phyloP scores from a whole-genome alignment of 345 rosid species.

The Pugionium dolabratum region DNA sequence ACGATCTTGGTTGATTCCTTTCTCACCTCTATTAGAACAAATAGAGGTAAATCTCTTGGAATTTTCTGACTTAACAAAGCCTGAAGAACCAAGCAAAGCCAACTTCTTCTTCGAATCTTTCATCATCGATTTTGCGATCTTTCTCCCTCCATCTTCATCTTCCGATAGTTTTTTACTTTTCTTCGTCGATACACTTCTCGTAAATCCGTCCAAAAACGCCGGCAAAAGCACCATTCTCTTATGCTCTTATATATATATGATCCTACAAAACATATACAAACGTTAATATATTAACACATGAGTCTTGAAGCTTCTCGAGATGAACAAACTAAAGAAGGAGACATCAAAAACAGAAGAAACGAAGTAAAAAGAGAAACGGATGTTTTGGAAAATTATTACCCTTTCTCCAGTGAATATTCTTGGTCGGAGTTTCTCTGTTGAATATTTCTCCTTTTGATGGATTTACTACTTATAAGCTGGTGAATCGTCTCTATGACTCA shows the following conservation, averaged over 20 bases:
- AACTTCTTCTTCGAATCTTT: constrained; percentile 73
- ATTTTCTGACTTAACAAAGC: constrained; percentile 51
- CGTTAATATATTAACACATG: constrained; percentile 1
- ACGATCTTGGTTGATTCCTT: constrained; percentile 82
- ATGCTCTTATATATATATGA: background rate
- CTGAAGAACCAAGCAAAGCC: constrained; percentile 56
- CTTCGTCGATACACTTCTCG: constrained; percentile 58
- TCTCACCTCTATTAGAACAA: constrained; percentile 77
- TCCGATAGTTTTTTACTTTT: constrained; percentile 43
- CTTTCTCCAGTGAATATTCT: constrained; percentile 26
- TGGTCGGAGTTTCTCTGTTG: constrained; percentile 29
- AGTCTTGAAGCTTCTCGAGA: constrained; percentile 20
- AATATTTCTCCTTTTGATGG: constrained; percentile 24
- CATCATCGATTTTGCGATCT: constrained; percentile 64
- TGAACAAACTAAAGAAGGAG: background rate
- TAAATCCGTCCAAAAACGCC: constrained; percentile 62
- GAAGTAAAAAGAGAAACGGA: constrained; percentile 1
- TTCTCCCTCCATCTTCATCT: constrained; percentile 53
- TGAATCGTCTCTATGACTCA: constrained; percentile 33
- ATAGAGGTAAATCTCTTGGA: constrained; percentile 57
- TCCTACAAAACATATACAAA: constrained; percentile 21
- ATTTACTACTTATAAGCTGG: constrained; percentile 34
- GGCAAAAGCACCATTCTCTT: constrained; percentile 58
- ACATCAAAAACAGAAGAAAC: background rate
- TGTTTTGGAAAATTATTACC: constrained; percentile 15